Percentiles rank a stretch among this genome's conserved stretches.
Conservation (phyloP, 371 early-diverging fungal species). For the Dinochytrium kinnereticum region DNA sequence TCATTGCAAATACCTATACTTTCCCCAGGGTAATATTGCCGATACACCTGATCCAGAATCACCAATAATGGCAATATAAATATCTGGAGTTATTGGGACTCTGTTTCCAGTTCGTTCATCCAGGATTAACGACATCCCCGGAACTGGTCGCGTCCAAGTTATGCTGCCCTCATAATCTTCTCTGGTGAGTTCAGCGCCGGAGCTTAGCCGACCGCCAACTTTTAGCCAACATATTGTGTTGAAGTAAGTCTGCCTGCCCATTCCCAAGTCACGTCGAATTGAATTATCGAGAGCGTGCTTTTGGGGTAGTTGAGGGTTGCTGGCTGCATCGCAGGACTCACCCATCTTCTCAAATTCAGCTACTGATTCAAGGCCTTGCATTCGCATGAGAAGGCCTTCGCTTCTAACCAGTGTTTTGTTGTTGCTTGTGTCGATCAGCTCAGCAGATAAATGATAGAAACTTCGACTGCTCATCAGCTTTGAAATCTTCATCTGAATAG, state of each 20-base stretch:
- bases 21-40: slow-evolving; percentile 10
- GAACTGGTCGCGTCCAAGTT: neutral
- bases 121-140: neutral
- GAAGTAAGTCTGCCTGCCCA: slow-evolving; percentile 6
- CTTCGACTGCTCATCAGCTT: neutral
- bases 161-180: neutral
- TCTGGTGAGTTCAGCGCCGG: neutral
- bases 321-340: neutral
- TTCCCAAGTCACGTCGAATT: neutral
- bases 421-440: neutral
- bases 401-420: neutral
- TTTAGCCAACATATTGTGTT: neutral
- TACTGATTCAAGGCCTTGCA: neutral
- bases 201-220: too few species aligned
- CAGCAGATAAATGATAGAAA: slow-evolving; percentile 3
- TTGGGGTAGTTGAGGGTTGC: neutral
- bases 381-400: neutral
- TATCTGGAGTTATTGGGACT: neutral
- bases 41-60: neutral
- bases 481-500: neutral
- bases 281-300: neutral
- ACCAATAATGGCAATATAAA: neutral
- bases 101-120: neutral
- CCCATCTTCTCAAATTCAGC: neutral
- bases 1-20: neutral